Evolutionary conservation across 78 protist genomes (phyloP), one percentile per base, ranked within the genome.

Genomic region (Ministeria vibrans): DNA sequence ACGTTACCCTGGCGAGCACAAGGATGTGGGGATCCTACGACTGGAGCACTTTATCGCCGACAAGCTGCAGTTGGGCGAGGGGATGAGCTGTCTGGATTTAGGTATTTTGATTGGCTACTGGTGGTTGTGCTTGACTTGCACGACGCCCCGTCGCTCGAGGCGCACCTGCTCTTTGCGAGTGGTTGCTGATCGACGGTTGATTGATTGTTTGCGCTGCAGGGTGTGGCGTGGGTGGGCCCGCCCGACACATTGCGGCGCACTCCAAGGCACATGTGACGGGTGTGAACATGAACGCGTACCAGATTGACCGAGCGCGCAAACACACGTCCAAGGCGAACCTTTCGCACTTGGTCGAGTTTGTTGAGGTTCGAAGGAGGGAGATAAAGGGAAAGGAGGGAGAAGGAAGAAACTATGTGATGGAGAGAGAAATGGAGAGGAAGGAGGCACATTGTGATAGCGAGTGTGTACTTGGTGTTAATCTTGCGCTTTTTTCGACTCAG

Each of bases 141-240:
- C 55, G 55, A 13, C 55, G 55, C 13, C 55, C 55, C 55, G 28
- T 46, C 13, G 28, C 55, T 46, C 55, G 55, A 46, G 13, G 53
- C 53, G 53, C 53, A 13, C 28, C 6, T 11, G 6, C 2, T 27
- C 41, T 63, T 9, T 15, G 51, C 55, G 74, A 44, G 46, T 15
- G 66, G 66, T 5, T 3, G 43, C 0, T 59, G 36, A 25, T 18
- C 0, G 3, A 3, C 38, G 5, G 55, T 0, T 20, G 0, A 72
- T 62, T 30, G 70, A 4, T 4, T 39, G 1, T 4, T 1, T 88
- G 2, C 86, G 98, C 93, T 87, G 72, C 90, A 59, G 98, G 98
- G 63, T 95, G 98, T 82, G 98, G 98, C 63, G 91, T 95, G 68
- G 98, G 98, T 61, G 98, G 98, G 28, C 98, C 95, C 27, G 6